Evolutionary conservation across 495 filamentous ascomycete species (phyloP), one percentile per base, ranked within the genome.

Genomic region (Rostrohypoxylon terebratum): DNA sequence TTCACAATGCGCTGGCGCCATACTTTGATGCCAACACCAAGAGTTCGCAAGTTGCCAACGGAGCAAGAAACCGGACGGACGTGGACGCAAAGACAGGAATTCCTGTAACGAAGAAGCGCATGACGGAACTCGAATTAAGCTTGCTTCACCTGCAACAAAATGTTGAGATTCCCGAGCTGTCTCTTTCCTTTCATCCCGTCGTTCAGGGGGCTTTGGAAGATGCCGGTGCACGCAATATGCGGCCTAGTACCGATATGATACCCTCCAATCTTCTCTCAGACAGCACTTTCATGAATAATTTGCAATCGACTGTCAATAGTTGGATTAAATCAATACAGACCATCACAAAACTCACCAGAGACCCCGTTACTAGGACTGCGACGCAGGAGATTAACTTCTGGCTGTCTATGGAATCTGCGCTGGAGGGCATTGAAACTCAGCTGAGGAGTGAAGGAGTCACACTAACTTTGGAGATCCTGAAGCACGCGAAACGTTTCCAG

Each of bases 291-390:
- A 89, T 97, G 60, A 99, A 99, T 79, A 94, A 91, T 68, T 85
- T 99, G 28, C 96, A 98, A 77, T 91, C 92, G 59, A 94, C 88
- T 13, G 96, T 97, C 53, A 98, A 97, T 82, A 88, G 90, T 70
- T 99, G 96, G 96, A 98, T 98, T 80, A 94, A 97, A 82, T 97
- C 94, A 9, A 98, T 99, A 67, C 94, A 97, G 80, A 90, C 91
- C n/a, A 94, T 98, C 76, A 98, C 96, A 13, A 96, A 94, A 82
- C 92, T 96, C 84, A 92, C 93, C 36, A 87, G 94, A 70, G 96
- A 98, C 74, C 90, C 93, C 4, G 89, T 91, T 33, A 94, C 92
- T 50, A 93, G 94, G 6, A 96, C 93, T 34, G 96, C 96, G 10
- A 93, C 91, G 18, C 96, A 98, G 78, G 96, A 99, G 78, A 97